A percentile compares a stretch with the other conserved stretches of the same genome.
phyloP scores from a whole-genome alignment of 2,329 filamentous ascomycete species.

The Aspergillus pseudoglaucus region DNA sequence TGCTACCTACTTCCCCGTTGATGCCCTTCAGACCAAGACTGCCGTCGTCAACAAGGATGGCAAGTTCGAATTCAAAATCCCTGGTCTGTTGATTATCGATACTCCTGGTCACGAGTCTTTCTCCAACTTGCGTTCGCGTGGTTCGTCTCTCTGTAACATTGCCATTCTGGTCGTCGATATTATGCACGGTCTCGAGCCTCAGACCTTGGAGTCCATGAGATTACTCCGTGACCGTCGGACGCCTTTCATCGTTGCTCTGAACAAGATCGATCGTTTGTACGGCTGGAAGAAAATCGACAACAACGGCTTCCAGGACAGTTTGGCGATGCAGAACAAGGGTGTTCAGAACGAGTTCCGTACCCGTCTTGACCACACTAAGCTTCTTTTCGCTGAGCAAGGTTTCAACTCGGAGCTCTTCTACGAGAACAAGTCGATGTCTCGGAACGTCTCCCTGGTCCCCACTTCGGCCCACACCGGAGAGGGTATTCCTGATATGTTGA shows the following conservation, averaged over 20 bases:
- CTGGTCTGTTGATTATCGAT: slow-evolving; percentile 92
- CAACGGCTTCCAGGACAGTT: slow-evolving; percentile 93
- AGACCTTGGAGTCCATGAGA: slow-evolving; percentile 96
- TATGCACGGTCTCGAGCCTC: slow-evolving; percentile 97
- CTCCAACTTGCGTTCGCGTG: slow-evolving; percentile 92
- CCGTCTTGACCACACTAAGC: slow-evolving; percentile 81
- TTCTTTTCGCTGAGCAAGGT: slow-evolving; percentile 90
- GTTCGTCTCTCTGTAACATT: slow-evolving; percentile 98
- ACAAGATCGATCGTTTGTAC: slow-evolving; percentile 99
- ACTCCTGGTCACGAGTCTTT: slow-evolving; percentile 99
- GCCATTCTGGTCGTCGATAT: slow-evolving; percentile 98
- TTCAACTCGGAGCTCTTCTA: slow-evolving; percentile 97
- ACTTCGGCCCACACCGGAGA: slow-evolving; percentile 98
- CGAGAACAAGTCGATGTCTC: slow-evolving; percentile 96
- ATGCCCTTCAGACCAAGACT: slow-evolving; percentile 88
- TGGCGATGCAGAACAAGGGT: slow-evolving; percentile 82
- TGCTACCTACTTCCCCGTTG: slow-evolving; percentile 97
- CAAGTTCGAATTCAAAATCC: slow-evolving; percentile 93
- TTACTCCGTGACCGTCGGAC: slow-evolving; percentile 89
- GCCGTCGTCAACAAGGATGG: slow-evolving; percentile 86
- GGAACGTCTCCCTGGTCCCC: slow-evolving; percentile 89
- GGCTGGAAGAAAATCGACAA: slow-evolving; percentile 98
- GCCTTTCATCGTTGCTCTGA: slow-evolving; percentile 95
- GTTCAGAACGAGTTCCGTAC: slow-evolving; percentile 93
- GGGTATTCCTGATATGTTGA: slow-evolving; percentile 97